Conservation (phyloP, 192 early-diverging fungal species). For the Umbelopsis isabellina region DNA sequence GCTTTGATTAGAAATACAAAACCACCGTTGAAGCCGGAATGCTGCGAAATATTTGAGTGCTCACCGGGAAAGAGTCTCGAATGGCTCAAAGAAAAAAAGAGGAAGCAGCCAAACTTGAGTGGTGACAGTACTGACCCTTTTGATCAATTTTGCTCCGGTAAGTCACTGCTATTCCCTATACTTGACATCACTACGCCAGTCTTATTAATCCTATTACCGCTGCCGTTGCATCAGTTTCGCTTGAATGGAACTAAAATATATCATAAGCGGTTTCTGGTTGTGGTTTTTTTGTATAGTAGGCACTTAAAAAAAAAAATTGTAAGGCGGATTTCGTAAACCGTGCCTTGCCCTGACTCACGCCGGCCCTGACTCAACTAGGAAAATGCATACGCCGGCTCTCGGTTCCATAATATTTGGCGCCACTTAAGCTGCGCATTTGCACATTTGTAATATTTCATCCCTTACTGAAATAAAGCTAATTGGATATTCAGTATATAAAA, state of each 20-base stretch:
- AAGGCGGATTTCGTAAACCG: not conserved
- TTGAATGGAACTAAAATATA: not conserved
- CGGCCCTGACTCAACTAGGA: no score
- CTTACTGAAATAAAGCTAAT: not conserved
- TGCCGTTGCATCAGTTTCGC: not conserved
- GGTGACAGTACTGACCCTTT: not conserved
- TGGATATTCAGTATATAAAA: not conserved
- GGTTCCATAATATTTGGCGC: no score
- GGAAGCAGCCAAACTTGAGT: not conserved
- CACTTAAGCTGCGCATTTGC: no score
- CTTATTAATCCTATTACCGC: not conserved
- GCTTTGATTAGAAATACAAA: constrained; percentile 14
- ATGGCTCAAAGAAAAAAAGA: not conserved
- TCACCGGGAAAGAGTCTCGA: not conserved
- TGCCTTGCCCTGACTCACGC: no score
- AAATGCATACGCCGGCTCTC: no score
- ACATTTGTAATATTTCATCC: not conserved
- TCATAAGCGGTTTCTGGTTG: not conserved
- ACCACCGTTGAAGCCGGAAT: not conserved
- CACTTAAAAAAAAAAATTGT: not conserved
- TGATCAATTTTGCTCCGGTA: constrained; percentile 20
- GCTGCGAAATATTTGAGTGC: not conserved
- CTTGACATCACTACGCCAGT: no score
- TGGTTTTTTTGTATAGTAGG: not conserved
- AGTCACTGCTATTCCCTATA: no score